These are phyloP conservation scores for Scheffersomyces ergatensis DNA, from an alignment of 805 yeast species.

Conservation along the genomic window DNA sequence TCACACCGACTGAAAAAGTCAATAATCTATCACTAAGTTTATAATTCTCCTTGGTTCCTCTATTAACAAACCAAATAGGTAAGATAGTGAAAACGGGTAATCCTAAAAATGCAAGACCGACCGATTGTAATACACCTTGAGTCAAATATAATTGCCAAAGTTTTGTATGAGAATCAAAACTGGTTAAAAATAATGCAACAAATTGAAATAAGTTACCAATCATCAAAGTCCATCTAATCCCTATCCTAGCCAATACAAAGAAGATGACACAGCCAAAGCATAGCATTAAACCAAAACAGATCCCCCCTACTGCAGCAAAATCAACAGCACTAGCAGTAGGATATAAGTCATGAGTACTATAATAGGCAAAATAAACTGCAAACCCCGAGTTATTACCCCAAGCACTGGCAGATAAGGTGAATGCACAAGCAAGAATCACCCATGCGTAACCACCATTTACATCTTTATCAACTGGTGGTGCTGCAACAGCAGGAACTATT, in stretches of 20 bases:
- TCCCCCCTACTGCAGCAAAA: slow-evolving; percentile 63
- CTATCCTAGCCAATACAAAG: slow-evolving; percentile 37
- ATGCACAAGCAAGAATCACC: slow-evolving; percentile 50
- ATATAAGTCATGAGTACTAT: slow-evolving; percentile 45
- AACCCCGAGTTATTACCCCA: slow-evolving; percentile 70
- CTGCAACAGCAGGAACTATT: slow-evolving; percentile 1
- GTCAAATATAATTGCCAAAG: slow-evolving; percentile 62
- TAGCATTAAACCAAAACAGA: slow-evolving; percentile 51
- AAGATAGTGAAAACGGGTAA: slow-evolving; percentile 55
- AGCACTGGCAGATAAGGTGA: slow-evolving; percentile 48
- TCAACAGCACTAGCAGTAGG: slow-evolving; percentile 51
- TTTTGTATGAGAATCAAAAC: slow-evolving; percentile 41
- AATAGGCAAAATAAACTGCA: slow-evolving; percentile 56
- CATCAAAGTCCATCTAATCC: slow-evolving; percentile 34
- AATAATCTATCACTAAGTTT: slow-evolving; percentile 1
- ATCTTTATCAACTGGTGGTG: slow-evolving; percentile 32
- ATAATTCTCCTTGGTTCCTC: slow-evolving; percentile 1
- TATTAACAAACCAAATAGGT: slow-evolving; percentile 46
- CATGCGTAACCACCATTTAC: slow-evolving; percentile 63
- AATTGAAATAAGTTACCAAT: slow-evolving; percentile 48
- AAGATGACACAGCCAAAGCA: slow-evolving; percentile 46
- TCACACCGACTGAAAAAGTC: slow-evolving; percentile 43
- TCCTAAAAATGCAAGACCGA: slow-evolving; percentile 51
- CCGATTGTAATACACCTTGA: slow-evolving; percentile 62
- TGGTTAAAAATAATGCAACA: slow-evolving; percentile 53